Evolutionary conservation across 768 basidiomycete genomes (phyloP).

Genomic region (Amyloporia xantha): DNA sequence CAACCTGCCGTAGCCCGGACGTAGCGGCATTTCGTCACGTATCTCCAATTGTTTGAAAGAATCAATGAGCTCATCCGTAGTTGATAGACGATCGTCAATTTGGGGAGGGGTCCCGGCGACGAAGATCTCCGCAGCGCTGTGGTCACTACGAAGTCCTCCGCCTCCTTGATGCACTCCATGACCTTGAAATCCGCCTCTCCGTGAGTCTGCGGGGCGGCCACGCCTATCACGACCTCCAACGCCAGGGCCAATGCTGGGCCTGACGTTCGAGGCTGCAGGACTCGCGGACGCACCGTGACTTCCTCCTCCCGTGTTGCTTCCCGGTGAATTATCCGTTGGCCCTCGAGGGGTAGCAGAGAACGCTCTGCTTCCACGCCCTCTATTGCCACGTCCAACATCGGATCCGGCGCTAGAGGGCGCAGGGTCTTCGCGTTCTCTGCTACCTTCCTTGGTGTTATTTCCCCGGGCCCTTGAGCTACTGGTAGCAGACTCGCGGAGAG

Average conservation of each 20-base stretch:
- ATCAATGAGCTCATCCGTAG: slow-evolving; percentile 14
- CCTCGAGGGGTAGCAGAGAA: not conserved
- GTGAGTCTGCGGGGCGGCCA: slow-evolving; percentile 2
- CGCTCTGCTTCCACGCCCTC: slow-evolving; percentile 2
- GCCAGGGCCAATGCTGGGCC: not conserved
- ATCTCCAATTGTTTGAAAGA: slow-evolving; percentile 23
- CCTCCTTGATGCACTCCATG: no score
- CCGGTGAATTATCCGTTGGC: no score
- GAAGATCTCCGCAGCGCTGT: slow-evolving; percentile 7
- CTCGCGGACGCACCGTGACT: not conserved
- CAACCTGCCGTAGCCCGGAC: slow-evolving; percentile 48
- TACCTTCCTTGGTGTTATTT: no score
- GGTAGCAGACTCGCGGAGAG: no score
- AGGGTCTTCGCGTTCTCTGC: no score
- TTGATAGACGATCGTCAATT: not conserved
- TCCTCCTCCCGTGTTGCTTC: no score
- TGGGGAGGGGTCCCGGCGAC: not conserved
- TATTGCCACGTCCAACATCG: slow-evolving; percentile 1
- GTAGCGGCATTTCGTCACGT: slow-evolving; percentile 30
- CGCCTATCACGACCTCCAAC: slow-evolving; percentile 4
- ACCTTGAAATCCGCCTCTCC: slow-evolving; percentile 3
- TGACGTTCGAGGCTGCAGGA: slow-evolving; percentile 3
- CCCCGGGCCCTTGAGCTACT: no score
- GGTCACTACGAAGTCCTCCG: not conserved
- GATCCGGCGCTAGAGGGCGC: slow-evolving; percentile 4